These are phyloP conservation scores for Boletus barrowsii DNA, from an alignment of 768 basidiomycete genomes.

Conservation along the genomic window DNA sequence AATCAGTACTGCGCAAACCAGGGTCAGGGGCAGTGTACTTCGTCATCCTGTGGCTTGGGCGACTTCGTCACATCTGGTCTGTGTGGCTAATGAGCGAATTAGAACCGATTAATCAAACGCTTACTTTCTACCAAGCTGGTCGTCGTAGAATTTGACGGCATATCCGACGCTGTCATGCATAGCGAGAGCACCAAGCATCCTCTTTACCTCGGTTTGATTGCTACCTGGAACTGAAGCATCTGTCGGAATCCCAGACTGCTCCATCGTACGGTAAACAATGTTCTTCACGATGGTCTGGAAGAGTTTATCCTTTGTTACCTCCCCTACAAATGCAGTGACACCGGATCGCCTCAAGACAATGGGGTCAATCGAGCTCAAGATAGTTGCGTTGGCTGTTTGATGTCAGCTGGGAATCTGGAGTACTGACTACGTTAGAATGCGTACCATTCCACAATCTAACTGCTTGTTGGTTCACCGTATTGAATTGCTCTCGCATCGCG, in stretches of 20 bases:
- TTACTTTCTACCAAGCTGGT: too few species aligned
- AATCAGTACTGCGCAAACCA: too few species aligned
- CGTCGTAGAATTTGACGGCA: too few species aligned
- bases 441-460: neutral
- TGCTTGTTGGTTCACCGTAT: neutral
- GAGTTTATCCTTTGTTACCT: neutral
- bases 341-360: neutral
- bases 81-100: too few species aligned
- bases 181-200: too few species aligned
- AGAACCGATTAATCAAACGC: too few species aligned
- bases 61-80: too few species aligned
- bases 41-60: too few species aligned
- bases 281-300: neutral
- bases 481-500: neutral
- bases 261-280: neutral
- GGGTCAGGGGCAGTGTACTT: too few species aligned
- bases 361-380: neutral
- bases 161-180: too few species aligned
- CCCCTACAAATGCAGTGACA: neutral
- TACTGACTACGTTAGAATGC: neutral
- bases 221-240: neutral
- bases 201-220: too few species aligned
- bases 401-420: too few species aligned
- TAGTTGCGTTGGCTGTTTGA: neutral
- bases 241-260: neutral